Evolutionary conservation across 805 yeast species (phyloP).

Genomic region (Starmerella gropengiesseri): DNA sequence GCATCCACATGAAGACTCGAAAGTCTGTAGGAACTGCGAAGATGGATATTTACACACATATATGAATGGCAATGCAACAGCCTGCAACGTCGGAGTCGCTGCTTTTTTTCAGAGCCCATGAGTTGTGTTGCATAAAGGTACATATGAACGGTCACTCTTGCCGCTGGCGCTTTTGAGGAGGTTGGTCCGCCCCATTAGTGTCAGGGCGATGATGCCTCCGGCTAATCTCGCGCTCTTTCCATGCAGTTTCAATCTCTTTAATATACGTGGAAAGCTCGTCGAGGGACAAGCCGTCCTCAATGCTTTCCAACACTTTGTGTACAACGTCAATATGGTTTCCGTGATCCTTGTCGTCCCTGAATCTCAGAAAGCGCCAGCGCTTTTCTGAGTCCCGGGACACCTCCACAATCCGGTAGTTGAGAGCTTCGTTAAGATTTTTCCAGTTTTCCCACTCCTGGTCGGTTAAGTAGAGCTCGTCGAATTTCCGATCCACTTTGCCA

Average conservation of each 20-base stretch:
- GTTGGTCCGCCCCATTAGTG: background rate
- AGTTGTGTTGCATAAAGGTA: too few species aligned
- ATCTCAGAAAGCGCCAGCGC: conserved; percentile 75
- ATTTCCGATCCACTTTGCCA: conserved; percentile 41
- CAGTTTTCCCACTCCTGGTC: conserved; percentile 74
- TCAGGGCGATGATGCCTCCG: background rate
- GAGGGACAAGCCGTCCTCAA: conserved; percentile 72
- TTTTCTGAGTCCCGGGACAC: conserved; percentile 57
- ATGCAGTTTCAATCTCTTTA: conserved; percentile 13
- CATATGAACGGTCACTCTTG: background rate
- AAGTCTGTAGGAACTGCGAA: too few species aligned
- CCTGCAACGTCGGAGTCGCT: too few species aligned
- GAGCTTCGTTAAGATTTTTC: conserved; percentile 61
- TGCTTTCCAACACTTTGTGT: conserved; percentile 69
- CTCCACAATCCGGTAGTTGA: conserved; percentile 82
- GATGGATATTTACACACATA: too few species aligned
- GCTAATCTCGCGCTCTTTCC: conserved; percentile 18
- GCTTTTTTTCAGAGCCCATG: too few species aligned
- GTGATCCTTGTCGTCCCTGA: conserved; percentile 82
- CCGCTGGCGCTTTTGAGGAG: background rate
- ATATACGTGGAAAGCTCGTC: conserved; percentile 45
- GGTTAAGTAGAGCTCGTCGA: conserved; percentile 48
- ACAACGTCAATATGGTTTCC: conserved; percentile 81
- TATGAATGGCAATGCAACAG: too few species aligned
- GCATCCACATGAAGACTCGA: too few species aligned